Evolutionary conservation across 2,329 filamentous ascomycete species (phyloP), one percentile per base, ranked within the genome.

Genomic region (Cadophora gregata): DNA sequence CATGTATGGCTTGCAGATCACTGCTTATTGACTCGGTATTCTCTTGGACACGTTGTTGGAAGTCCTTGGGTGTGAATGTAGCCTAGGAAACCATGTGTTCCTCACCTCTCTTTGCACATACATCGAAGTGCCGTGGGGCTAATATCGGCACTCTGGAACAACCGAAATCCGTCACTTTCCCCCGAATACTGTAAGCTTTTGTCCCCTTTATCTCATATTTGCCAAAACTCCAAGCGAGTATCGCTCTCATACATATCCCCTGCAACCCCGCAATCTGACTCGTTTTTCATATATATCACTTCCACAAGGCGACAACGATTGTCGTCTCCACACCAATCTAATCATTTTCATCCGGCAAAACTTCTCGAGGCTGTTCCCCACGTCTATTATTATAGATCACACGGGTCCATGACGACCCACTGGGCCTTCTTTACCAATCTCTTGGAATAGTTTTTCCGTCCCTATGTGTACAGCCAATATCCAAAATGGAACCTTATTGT

Each of bases 211-310:
- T 31, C 5, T 14, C 31, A 33, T 59, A 62, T 65, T 45, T 50
- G 66, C 33, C 63, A 63, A 63, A 68, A 63, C 16, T 42, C 42
- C n/a, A 55, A 63, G 42, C 59, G 62, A 42, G 53, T 36, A 29
- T 29, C 25, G 50, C 38, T 21, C 55, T 31, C 19, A 33, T 33
- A 33, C 45, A 1, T 1, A 14, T 36, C 33, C 62, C 63, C 31
- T 45, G 51, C 59, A 38, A 67, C 66, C 66, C 66, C 66, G 62
- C 66, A 65, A 68, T 60, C 38, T 45, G 53, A 68, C 45, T 59
- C 64, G 36, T 63, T 58, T 63, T 21, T 65, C 66, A 67, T 65
- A 58, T 59, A 59, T 27, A 64, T 8, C 19, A 16, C 38, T 31
- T 64, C 56, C 47, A 59, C 31, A 38, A 31, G 29, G 45, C 55